Conservation (phyloP, 352 stramenopile species). For the Globisporangium lucens region DNA sequence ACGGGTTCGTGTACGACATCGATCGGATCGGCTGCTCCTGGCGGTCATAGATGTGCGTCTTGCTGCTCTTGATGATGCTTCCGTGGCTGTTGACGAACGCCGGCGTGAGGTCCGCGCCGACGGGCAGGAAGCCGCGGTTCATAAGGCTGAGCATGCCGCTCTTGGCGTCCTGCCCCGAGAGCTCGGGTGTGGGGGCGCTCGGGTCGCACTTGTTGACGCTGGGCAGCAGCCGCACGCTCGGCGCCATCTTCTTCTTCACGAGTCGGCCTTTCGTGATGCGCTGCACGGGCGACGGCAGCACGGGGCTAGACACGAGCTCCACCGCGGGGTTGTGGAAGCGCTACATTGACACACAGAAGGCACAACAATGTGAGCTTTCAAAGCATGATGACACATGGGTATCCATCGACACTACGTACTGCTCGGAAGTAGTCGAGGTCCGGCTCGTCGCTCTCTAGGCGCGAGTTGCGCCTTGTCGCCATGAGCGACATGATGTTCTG, state of each 20-base stretch:
- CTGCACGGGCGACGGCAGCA: conserved; percentile 18
- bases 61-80: conserved; percentile 52
- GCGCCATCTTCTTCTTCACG: conserved; percentile 60
- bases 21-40: conserved; percentile 42
- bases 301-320: conserved; percentile 23
- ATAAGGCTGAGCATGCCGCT: conserved; percentile 65
- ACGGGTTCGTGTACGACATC: conserved; percentile 56
- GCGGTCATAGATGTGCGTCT: conserved; percentile 56
- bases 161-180: conserved; percentile 56
- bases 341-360: conserved; percentile 14
- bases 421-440: conserved; percentile 50
- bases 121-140: conserved; percentile 66
- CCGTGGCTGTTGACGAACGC: conserved; percentile 50
- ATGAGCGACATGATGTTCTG: conserved; percentile 22
- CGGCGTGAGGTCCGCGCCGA: conserved; percentile 56
- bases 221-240: conserved; percentile 53
- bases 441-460: conserved; percentile 15
- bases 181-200: conserved; percentile 40
- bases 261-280: conserved; percentile 29
- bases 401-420: conserved; percentile 13
- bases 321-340: conserved; percentile 40
- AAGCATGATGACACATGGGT: too few relatives aligned
- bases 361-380: neutral
- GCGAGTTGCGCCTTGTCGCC: conserved; percentile 6
- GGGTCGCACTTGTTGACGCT: conserved; percentile 72